Conservation (phyloP, 2,329 filamentous ascomycete species). For the Hymenoscyphus fructigenus region DNA sequence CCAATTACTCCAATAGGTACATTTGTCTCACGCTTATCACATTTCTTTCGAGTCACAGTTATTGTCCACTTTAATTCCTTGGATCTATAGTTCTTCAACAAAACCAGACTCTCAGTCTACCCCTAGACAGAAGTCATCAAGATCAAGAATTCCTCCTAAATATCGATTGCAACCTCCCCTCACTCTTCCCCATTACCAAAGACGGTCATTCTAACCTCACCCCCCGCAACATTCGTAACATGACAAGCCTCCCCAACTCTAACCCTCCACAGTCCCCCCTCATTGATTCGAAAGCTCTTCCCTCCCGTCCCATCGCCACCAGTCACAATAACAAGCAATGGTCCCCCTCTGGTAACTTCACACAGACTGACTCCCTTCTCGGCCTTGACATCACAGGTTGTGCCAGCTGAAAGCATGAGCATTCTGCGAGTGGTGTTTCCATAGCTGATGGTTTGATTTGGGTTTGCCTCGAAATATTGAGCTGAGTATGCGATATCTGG, state of each 20-base stretch:
- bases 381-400: not conserved
- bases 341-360: slow-evolving; percentile 20
- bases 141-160: not conserved
- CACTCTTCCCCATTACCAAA: not conserved
- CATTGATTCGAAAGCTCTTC: slow-evolving; percentile 18
- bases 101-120: not conserved
- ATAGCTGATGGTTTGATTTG: slow-evolving; percentile 17
- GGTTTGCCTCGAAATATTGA: slow-evolving; percentile 17
- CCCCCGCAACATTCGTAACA: slow-evolving; percentile 6
- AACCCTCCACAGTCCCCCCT: slow-evolving; percentile 27
- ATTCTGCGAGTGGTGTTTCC: slow-evolving; percentile 20
- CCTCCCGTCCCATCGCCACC: not conserved
- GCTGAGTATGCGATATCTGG: slow-evolving; percentile 30
- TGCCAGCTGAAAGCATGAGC: slow-evolving; percentile 12
- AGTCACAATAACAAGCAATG: slow-evolving; percentile 20
- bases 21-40: no score
- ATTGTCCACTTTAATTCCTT: not conserved
- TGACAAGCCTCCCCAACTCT: slow-evolving; percentile 20
- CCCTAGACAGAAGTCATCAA: no score
- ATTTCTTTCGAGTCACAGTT: not conserved
- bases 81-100: not conserved
- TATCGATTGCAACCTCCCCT: not conserved
- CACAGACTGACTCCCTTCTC: slow-evolving; percentile 18
- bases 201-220: not conserved
- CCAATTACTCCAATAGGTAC: no score